Conservation (phyloP, 768 basidiomycete genomes). For the Hortiboletus campestris region DNA sequence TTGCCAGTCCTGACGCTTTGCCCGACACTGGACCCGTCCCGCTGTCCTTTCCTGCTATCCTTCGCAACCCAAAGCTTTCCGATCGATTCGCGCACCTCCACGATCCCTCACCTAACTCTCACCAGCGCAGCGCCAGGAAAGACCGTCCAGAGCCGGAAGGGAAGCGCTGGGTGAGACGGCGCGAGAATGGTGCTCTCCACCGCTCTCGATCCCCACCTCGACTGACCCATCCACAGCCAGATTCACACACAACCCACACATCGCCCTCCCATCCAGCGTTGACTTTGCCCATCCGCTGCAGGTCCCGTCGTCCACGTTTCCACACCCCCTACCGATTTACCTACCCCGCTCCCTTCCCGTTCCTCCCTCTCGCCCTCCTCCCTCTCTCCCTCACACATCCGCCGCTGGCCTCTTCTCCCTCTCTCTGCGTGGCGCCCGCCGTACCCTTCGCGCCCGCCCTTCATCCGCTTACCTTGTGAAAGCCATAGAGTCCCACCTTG, state of each 20-base stretch:
- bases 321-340: conserved; percentile 69
- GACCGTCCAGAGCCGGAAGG: conserved; percentile 66
- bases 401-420: conserved; percentile 76
- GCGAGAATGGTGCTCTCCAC: conserved; percentile 63
- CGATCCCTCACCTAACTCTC: neutral
- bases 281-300: conserved; percentile 53
- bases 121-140: conserved; percentile 36
- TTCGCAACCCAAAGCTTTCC: conserved; percentile 56
- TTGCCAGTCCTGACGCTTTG: neutral
- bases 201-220: neutral
- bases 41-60: conserved; percentile 70
- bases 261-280: conserved; percentile 55
- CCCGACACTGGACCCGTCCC: conserved; percentile 37
- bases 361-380: conserved; percentile 43
- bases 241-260: conserved; percentile 72
- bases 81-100: conserved; percentile 50
- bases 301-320: conserved; percentile 58
- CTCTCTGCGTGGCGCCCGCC: conserved; percentile 72
- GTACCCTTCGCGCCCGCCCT: conserved; percentile 55
- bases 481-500: conserved; percentile 65
- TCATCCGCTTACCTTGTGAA: conserved; percentile 56
- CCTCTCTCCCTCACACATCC: conserved; percentile 50
- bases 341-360: conserved; percentile 59
- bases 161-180: conserved; percentile 73
- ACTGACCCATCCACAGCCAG: conserved; percentile 44